phyloP scores from a whole-genome alignment of 2,329 filamentous ascomycete species.

The Stachybotrys chlorohalonatus region DNA sequence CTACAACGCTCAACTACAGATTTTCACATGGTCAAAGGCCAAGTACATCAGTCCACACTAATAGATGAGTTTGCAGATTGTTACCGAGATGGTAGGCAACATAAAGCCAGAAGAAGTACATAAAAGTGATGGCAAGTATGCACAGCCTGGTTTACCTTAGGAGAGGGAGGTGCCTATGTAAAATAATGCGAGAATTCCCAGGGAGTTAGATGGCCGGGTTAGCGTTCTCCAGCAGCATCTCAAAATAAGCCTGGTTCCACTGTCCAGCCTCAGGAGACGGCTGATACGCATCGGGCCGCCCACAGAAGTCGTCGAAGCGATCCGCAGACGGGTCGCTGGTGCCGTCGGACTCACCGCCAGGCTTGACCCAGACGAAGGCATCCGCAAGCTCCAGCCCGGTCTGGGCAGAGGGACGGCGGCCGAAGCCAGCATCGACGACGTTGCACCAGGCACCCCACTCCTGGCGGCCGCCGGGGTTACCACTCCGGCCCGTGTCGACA shows the following conservation, averaged over 20 bases:
- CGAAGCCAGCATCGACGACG: constrained; percentile 53
- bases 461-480: constrained; percentile 48
- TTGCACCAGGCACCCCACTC: constrained; percentile 64
- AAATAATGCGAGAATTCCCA: background rate
- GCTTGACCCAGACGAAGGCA: constrained; percentile 65
- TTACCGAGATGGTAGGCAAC: too few species aligned
- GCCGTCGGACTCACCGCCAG: constrained; percentile 49
- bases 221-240: constrained; percentile 45
- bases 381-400: constrained; percentile 51
- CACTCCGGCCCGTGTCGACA: constrained; percentile 41
- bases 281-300: constrained; percentile 41
- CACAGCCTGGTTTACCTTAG: too few species aligned
- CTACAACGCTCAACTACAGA: too few species aligned
- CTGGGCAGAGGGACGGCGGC: constrained; percentile 49
- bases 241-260: constrained; percentile 58
- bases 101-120: too few species aligned
- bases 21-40: too few species aligned
- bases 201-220: constrained; percentile 35
- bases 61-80: too few species aligned
- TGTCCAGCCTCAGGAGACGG: constrained; percentile 61
- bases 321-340: constrained; percentile 36
- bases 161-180: background rate
- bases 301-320: constrained; percentile 33
- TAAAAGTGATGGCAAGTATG: too few species aligned
- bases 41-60: too few species aligned